phyloP scores from a whole-genome alignment of 371 early-diverging fungal species.

The Ordospora pajunii region DNA sequence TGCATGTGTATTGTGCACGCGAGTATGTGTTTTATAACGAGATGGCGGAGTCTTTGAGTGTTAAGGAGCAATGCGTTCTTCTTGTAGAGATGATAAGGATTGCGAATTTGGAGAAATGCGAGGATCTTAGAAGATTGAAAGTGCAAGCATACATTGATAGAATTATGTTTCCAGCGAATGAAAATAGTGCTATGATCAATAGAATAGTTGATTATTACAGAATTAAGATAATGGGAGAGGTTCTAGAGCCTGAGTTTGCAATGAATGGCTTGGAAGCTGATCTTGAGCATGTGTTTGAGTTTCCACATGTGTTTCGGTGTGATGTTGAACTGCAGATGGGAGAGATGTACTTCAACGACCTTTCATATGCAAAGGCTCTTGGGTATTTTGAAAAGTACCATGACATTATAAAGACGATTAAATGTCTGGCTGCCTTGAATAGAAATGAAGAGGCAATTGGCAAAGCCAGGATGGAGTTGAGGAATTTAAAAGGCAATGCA shows the following conservation, averaged over 20 bases:
- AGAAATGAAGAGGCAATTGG: slow-evolving; percentile 11
- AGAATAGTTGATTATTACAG: not conserved
- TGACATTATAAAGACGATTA: not conserved
- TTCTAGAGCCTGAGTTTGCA: not conserved
- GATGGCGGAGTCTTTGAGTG: not conserved
- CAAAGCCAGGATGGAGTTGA: slow-evolving; percentile 7
- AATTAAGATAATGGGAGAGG: not conserved
- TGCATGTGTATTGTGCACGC: not conserved
- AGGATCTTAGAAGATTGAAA: not conserved
- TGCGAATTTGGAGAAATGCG: not conserved
- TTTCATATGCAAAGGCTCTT: not conserved
- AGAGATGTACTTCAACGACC: not conserved
- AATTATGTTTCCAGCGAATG: slow-evolving; percentile 16
- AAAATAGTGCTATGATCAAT: not conserved
- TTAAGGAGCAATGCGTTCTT: slow-evolving; percentile 18
- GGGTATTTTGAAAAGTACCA: not conserved
- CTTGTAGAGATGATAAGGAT: slow-evolving; percentile 22
- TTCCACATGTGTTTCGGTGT: slow-evolving; percentile 27
- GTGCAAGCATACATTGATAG: slow-evolving; percentile 45
- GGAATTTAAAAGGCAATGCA: not conserved
- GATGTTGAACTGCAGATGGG: slow-evolving; percentile 10
- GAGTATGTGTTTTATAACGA: not conserved
- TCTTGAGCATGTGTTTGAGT: not conserved
- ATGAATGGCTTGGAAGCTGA: not conserved
- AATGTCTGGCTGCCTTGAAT: slow-evolving; percentile 30